Evolutionary conservation across 192 early-diverging fungal species (phyloP).

Genomic region (Funneliformis mosseae): DNA sequence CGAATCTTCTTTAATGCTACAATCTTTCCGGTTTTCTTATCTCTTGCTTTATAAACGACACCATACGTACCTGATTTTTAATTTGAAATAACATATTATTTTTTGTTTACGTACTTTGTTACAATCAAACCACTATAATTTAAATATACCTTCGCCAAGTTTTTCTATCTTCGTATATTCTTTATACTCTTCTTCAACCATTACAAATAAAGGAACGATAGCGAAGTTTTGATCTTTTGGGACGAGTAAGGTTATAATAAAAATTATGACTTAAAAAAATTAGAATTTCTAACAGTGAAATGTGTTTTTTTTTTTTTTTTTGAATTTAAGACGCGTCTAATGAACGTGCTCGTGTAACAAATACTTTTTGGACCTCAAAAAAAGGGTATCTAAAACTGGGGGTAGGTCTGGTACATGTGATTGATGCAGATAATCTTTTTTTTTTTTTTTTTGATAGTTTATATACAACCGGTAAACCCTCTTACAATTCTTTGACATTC

Average conservation of each 20-base stretch:
- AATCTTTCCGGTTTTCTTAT: constrained; percentile 53
- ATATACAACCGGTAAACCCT: background rate
- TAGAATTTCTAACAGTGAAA: too few relatives aligned
- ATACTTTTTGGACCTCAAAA: too few relatives aligned
- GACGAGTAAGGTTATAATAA: too few relatives aligned
- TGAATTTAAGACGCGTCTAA: too few relatives aligned
- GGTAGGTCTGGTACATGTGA: too few relatives aligned
- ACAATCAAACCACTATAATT: background rate
- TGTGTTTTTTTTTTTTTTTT: too few relatives aligned
- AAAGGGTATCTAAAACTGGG: too few relatives aligned
- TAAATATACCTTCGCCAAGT: constrained; percentile 55
- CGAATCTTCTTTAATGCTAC: constrained; percentile 80
- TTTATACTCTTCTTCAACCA: constrained; percentile 31
- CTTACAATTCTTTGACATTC: background rate
- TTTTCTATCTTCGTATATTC: constrained; percentile 71
- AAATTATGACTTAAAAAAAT: too few relatives aligned
- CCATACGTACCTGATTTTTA: constrained; percentile 72
- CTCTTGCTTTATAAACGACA: constrained; percentile 74
- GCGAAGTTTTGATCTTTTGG: too few relatives aligned
- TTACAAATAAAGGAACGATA: background rate
- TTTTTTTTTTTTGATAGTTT: background rate
- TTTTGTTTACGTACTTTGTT: background rate
- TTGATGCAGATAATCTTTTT: too few relatives aligned
- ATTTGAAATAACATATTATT: background rate
- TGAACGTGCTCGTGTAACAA: too few relatives aligned